Conservation (phyloP, 2,329 filamentous ascomycete species). For the Bimuria novae-zelandiae region DNA sequence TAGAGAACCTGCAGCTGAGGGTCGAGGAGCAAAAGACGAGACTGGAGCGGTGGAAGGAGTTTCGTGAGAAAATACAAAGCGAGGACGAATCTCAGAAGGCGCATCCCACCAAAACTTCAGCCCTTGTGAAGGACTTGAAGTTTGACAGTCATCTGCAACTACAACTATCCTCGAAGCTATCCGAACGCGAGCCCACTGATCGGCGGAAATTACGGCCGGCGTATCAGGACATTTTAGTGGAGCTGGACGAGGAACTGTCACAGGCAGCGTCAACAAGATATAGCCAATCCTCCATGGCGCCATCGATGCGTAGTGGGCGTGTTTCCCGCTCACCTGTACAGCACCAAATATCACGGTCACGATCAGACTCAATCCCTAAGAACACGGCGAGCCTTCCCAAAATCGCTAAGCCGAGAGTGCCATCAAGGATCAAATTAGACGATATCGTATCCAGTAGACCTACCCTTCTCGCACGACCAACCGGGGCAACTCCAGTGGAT, state of each 20-base stretch:
- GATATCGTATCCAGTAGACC: conserved; percentile 21
- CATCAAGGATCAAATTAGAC: conserved; percentile 22
- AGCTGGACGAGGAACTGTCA: conserved; percentile 37
- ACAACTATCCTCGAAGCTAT: conserved; percentile 27
- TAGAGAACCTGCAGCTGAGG: conserved; percentile 73
- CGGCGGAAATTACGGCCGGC: conserved; percentile 19
- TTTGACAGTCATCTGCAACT: conserved; percentile 42
- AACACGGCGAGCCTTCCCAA: conserved; percentile 18
- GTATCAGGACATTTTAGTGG: conserved; percentile 33
- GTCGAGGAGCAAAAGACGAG: conserved; percentile 70
- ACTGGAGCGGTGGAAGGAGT: conserved; percentile 74
- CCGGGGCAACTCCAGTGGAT: conserved; percentile 24
- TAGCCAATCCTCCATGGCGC: conserved; percentile 17
- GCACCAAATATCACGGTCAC: conserved; percentile 25
- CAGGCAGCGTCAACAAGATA: conserved; percentile 24
- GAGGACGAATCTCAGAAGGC: conserved; percentile 10
- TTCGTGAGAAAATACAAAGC: conserved; percentile 53
- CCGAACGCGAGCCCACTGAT: conserved; percentile 11
- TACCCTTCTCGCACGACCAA: conserved; percentile 10
- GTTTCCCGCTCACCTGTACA: conserved; percentile 23
- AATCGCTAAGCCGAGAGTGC: conserved; percentile 17
- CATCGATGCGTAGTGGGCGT: conserved; percentile 24
- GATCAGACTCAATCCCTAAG: conserved; percentile 19
- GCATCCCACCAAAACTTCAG: conserved; percentile 5
- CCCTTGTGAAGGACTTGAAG: conserved; percentile 23